Evolutionary conservation across 2,329 filamentous ascomycete genomes (phyloP), one percentile per base, ranked within the genome.

Genomic region (Acrocalymma vagum): DNA sequence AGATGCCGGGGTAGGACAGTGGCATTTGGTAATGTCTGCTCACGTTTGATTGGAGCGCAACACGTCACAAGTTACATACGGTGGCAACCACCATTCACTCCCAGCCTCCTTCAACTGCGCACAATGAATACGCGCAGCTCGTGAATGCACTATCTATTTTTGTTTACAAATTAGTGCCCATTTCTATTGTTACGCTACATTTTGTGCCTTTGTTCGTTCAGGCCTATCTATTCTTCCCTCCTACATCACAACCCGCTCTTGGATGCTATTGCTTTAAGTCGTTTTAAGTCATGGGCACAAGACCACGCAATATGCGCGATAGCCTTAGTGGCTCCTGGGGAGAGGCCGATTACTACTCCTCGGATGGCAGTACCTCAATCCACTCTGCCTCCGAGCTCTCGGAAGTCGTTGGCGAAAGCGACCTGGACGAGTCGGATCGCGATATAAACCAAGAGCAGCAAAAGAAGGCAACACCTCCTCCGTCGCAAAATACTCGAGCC

Each of bases 271-370:
- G n/a, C n/a, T n/a, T n/a, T n/a, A n/a, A n/a, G n/a, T 20, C 21
- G 14, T 20, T n/a, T 21, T 20, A 6, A 29, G 1, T 26, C 25
- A 65, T 60, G 54, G 56, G 30, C 35, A 42, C 44, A 28, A 40
- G 40, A 18, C 39, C 59, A 15, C 55, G 42, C 3, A 52, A 45
- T 36, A 48, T 60, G 7, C 42, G 45, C 18, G 55, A 42, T 20
- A 67, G 60, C 31, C 54, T 70, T 6, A 62, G 60, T 11, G 63
- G 65, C 16, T 69, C 64, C 26, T 70, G 66, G 66, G 63, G 55
- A 34, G 58, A 62, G 16, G 58, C 58, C 16, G 54, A 63, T 13
- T 63, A 62, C 33, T 63, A 62, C 33, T 51, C 53, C 16, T 59
- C 60, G 4, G 61, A 66, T 14, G 53, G 46, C 13, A 56, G 46